phyloP scores from a whole-genome alignment of 176 grass and related monocot species.

The Phoenix dactylifera region DNA sequence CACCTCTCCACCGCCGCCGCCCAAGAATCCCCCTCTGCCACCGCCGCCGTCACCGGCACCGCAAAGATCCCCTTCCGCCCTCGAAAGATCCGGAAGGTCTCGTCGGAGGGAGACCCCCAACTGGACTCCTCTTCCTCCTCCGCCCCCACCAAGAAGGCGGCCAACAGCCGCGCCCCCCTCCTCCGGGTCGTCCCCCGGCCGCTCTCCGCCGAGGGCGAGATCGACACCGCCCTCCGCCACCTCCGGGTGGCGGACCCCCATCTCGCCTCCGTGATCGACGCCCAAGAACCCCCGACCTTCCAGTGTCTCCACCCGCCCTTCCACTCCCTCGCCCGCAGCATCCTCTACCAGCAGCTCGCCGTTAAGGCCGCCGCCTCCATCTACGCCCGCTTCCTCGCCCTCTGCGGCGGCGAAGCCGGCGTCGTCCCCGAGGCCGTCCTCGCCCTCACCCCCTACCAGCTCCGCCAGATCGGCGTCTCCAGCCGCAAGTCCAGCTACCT shows the following conservation, averaged over 20 bases:
- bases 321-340: conserved; percentile 82
- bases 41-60: not conserved
- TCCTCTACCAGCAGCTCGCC: conserved; percentile 94
- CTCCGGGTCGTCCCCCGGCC: too few relatives aligned
- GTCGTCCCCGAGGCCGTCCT: conserved; percentile 77
- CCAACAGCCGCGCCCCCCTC: too few relatives aligned
- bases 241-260: too few relatives aligned
- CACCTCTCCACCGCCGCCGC: conserved; percentile 16
- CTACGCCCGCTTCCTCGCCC: conserved; percentile 61
- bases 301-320: conserved; percentile 77
- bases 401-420: conserved; percentile 63
- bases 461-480: conserved; percentile 95
- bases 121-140: conserved; percentile 3
- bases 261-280: too few relatives aligned
- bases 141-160: too few relatives aligned
- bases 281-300: conserved; percentile 21
- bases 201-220: too few relatives aligned
- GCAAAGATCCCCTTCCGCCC: conserved; percentile 22
- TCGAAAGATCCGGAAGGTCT: conserved; percentile 18
- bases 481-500: conserved; percentile 83
- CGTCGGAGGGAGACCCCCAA: conserved; percentile 27
- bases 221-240: too few relatives aligned
- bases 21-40: not conserved
- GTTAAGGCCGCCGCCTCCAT: conserved; percentile 90
- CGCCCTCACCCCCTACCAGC: conserved; percentile 61